Base-by-base conservation (phyloP, 2,329 filamentous ascomycete species). In the Phialophora expanda region DNA sequence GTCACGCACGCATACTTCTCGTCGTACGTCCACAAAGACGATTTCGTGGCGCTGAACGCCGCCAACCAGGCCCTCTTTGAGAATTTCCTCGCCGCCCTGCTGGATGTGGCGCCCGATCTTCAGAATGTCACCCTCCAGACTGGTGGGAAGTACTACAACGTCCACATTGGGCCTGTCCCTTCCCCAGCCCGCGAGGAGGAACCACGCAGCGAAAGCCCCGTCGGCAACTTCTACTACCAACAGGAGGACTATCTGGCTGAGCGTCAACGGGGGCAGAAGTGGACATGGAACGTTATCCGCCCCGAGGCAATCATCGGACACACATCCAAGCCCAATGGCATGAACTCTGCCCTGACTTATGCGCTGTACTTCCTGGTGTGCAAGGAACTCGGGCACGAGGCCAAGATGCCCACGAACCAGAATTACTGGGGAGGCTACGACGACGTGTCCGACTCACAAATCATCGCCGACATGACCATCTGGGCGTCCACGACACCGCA, bases 1-100 rank as follows among this genome's bases (percentile, higher is more conserved):
- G 74, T 77, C 4, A 77, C 76, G 0, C 76, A 78, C 46, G 73
- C 75, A 2, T 78, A 71, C 66, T 78, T 76, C 64, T 69, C 74
- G 1, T 76, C 75, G 0, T 77, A 77, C 53, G 71, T 76, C 3
- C 75, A 77, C 51, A 66, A 55, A n/a, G 73, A 76, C 53, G 71
- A 75, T 51, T 75, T 76, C 60, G 63, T 11, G 5, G 34, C 70
- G 14, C 65, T 78, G 1, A 70, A 67, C 7, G 65, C 67, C 0
- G 63, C 64, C 7, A 78, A 78, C 26, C 61, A 69, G 7, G 69
- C 73, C 0, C 67, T 77, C 4, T 78, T 77, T 58, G 61, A 69
- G 38, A 78, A 77, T 53, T 78, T 77, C 48, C 50, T 78, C 9
- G 68, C 68, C 24, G 66, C 74, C 1, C 57, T 77, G 3, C 70